phyloP scores from a whole-genome alignment of 495 filamentous ascomycete genomes.

The Oidiodendron maius region DNA sequence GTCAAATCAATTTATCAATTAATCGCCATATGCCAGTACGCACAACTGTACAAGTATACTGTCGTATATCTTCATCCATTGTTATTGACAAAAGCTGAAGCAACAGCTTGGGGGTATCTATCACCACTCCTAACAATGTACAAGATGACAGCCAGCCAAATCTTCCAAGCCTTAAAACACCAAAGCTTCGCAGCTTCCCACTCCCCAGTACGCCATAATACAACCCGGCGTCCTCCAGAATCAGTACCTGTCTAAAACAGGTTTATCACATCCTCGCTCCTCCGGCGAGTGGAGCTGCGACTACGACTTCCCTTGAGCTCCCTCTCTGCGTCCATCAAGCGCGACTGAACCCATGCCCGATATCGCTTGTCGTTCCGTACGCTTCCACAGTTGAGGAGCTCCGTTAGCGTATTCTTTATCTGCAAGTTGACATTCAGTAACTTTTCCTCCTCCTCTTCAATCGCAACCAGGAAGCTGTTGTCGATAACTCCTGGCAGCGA shows the following conservation, averaged over 20 bases:
- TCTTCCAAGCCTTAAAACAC: neutral
- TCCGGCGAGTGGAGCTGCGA: conserved; percentile 31
- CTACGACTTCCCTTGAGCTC: conserved; percentile 36
- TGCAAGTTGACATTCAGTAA: conserved; percentile 56
- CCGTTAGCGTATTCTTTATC: conserved; percentile 59
- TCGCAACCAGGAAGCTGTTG: conserved; percentile 27
- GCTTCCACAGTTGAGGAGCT: conserved; percentile 57
- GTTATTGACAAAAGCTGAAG: too few relatives aligned
- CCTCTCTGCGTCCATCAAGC: conserved; percentile 58
- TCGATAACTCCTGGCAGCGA: conserved; percentile 32
- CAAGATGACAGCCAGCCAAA: neutral
- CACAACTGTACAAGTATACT: too few relatives aligned
- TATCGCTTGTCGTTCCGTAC: conserved; percentile 48
- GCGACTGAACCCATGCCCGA: conserved; percentile 55
- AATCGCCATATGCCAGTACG: too few relatives aligned
- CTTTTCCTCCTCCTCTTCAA: conserved; percentile 46
- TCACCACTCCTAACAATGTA: too few relatives aligned
- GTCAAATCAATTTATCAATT: too few relatives aligned
- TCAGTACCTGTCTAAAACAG: too few relatives aligned
- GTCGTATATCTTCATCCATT: too few relatives aligned
- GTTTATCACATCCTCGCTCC: neutral
- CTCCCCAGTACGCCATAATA: neutral
- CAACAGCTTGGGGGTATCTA: too few relatives aligned
- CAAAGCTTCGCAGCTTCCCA: neutral
- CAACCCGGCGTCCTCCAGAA: neutral